Evolutionary conservation across 305 asterid genomes (phyloP), one percentile per base, ranked within the genome.

Genomic region (Ilex paraguariensis): DNA sequence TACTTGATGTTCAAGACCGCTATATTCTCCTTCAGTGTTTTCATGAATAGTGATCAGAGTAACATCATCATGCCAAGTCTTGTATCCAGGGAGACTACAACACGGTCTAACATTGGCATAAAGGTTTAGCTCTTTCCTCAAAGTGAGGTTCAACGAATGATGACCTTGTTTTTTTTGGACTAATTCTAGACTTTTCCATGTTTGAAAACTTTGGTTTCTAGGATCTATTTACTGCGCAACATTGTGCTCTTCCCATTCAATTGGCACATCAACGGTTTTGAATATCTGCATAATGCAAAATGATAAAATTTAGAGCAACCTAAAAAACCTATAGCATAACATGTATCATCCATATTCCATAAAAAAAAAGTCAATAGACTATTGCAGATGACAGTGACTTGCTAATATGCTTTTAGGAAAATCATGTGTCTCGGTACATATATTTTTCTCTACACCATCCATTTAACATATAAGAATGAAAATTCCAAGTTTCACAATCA

Each of bases 81-180:
- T 90, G 86, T 93, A 93, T 56, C 99, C 99, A 57, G 97, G 99
- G 12, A 93, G 73, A 65, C 99, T 93, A 78, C 90, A 90, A 67
- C 99, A 93, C 59, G 99, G 99, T 74, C 99, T 87, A 67, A 93
- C 99, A 75, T 93, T 93, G 75, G 99, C 99, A 59, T 90, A 93
- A 54, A 93, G 84, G 72, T 86, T 93, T 61, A 93, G 90, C 87
- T 93, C 99, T 70, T 93, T 90, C 87, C 99, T 84, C 81, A 93
- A 70, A 54, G 99, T 93, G 65, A 93, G 99, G 79, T 93, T 93
- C 66, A 93, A 87, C 52, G 99, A 93, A 48, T 97, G 95, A 74
- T 90, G 97, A 32, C 99, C 99, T 79, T 93, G 90, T 66, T 93
- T 93, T 28, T 52, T 66, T 55, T 96, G 76, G 64, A 93, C 91